Evolutionary conservation across 2,329 filamentous ascomycete species (phyloP), one percentile per base, ranked within the genome.

Genomic region (Anthostomella pinea): DNA sequence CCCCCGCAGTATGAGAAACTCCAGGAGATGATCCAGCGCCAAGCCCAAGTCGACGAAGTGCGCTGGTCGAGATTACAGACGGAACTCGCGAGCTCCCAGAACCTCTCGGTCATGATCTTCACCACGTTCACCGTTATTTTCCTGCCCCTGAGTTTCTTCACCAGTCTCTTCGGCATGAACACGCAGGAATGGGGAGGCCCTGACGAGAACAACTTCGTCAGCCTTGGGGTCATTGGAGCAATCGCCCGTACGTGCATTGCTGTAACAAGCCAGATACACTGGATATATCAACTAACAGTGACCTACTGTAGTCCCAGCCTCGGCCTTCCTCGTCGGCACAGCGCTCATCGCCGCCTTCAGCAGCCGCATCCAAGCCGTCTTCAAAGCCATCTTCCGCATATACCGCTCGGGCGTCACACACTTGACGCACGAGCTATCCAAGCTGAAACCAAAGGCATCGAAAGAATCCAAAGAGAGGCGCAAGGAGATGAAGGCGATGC

Each of bases 1-100:
- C 2, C 10, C 9, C 8, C 10, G 2, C 23, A 73, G 66, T 82
- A 81, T 45, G 77, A 81, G 48, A 81, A 81, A 45, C 67, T 83
- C 5, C 72, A 83, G 9, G 77, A 83, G 55, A 79, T 83, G 69
- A 78, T 80, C 25, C 79, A 83, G 52, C 76, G 79, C 11, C 78
- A 83, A 49, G 78, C 79, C 0, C 79, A 83, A 50, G 77, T 83
- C 2, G 78, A 82, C 49, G 79, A 83, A 53, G 77, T 81, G 7
- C 73, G 77, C 16, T 72, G 80, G 57, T 79, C 77, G 16, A 66
- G 80, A 2, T 64, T 80, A 37, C 76, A 83, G 47, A 77, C 79
- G 2, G 77, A 83, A 46, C 70, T 81, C 0, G 78, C 79, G 0
- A 76, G 74, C 39, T 71, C 73, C 7, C 79, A 82, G 56, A 79